These are phyloP conservation scores for Halophytophthora polymorphica DNA, from an alignment of 352 stramenopile genomes.

Conservation along the genomic window DNA sequence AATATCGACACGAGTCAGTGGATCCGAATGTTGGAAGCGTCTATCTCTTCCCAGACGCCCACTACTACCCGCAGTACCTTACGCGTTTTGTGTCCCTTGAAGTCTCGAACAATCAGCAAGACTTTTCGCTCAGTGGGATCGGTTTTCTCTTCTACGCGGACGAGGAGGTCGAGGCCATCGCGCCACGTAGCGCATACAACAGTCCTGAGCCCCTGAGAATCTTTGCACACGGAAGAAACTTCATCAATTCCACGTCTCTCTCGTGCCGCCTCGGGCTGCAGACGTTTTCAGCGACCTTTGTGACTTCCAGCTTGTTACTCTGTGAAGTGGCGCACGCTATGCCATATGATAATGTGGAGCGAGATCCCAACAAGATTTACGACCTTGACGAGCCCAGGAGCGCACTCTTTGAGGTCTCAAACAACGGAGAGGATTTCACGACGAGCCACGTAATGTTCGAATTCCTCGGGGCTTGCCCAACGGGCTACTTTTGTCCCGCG, in stretches of 20 bases:
- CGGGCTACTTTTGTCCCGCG: slow-evolving; percentile 85
- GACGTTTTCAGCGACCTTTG: slow-evolving; percentile 79
- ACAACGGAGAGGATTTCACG: slow-evolving; percentile 95
- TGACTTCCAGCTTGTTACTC: slow-evolving; percentile 83
- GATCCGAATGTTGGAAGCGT: slow-evolving; percentile 64
- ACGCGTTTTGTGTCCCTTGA: slow-evolving; percentile 90
- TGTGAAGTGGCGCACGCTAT: slow-evolving; percentile 67
- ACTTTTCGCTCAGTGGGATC: slow-evolving; percentile 90
- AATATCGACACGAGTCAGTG: slow-evolving; percentile 58
- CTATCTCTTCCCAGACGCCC: slow-evolving; percentile 74
- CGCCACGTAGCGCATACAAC: slow-evolving; percentile 57
- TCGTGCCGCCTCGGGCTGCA: slow-evolving; percentile 86
- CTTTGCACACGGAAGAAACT: slow-evolving; percentile 71
- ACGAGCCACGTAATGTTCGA: slow-evolving; percentile 72
- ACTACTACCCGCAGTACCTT: slow-evolving; percentile 89
- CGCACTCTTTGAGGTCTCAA: slow-evolving; percentile 89
- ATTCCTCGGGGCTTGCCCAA: slow-evolving; percentile 77
- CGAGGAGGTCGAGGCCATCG: slow-evolving; percentile 56
- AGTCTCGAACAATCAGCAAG: slow-evolving; percentile 94
- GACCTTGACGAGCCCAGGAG: slow-evolving; percentile 23
- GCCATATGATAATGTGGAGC: slow-evolving; percentile 35
- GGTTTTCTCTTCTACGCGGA: slow-evolving; percentile 93
- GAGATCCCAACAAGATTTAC: slow-evolving; percentile 12
- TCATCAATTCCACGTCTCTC: slow-evolving; percentile 93
- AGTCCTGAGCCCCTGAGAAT: slow-evolving; percentile 37